Conservation (phyloP, 1,284 basidiomycete genomes). For the Cryptococcus wingfieldii region DNA sequence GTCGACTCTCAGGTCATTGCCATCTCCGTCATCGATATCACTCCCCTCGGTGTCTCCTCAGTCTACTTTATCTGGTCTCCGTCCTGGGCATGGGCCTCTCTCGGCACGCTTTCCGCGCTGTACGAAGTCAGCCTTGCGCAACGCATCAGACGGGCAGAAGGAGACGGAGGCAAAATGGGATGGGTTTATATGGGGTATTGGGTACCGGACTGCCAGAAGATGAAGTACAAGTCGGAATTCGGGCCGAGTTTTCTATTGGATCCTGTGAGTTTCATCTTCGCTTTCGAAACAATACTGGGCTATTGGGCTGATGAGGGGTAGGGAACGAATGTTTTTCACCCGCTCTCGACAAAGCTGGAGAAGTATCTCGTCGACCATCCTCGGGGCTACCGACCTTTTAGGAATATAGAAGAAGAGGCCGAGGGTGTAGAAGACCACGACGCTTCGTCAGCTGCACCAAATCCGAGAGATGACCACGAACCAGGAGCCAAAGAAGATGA, state of each 20-base stretch:
- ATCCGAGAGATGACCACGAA: not conserved
- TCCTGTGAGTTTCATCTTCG: conserved; percentile 56
- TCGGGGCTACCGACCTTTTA: conserved; percentile 42
- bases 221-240: conserved; percentile 95
- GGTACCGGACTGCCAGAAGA: conserved; percentile 86
- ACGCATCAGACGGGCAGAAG: conserved; percentile 65
- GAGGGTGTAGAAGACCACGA: not conserved
- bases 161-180: conserved; percentile 50
- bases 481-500: not conserved
- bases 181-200: conserved; percentile 90
- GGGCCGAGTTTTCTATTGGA: conserved; percentile 82
- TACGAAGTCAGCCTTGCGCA: conserved; percentile 67
- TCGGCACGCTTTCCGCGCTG: conserved; percentile 88
- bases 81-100: conserved; percentile 58
- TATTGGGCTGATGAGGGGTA: conserved; percentile 36
- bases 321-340: conserved; percentile 73
- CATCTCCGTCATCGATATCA: conserved; percentile 83
- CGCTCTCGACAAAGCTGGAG: conserved; percentile 61
- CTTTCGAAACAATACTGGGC: not conserved
- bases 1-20: conserved; percentile 78
- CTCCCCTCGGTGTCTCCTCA: conserved; percentile 84
- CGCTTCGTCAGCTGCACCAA: conserved; percentile 2
- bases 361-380: conserved; percentile 58
- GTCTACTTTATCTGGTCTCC: conserved; percentile 95
- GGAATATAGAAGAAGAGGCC: conserved; percentile 11